Percentiles rank a stretch among this genome's conserved stretches.
phyloP scores from a whole-genome alignment of 2,329 filamentous ascomycete genomes.

The Colletotrichum phormii region DNA sequence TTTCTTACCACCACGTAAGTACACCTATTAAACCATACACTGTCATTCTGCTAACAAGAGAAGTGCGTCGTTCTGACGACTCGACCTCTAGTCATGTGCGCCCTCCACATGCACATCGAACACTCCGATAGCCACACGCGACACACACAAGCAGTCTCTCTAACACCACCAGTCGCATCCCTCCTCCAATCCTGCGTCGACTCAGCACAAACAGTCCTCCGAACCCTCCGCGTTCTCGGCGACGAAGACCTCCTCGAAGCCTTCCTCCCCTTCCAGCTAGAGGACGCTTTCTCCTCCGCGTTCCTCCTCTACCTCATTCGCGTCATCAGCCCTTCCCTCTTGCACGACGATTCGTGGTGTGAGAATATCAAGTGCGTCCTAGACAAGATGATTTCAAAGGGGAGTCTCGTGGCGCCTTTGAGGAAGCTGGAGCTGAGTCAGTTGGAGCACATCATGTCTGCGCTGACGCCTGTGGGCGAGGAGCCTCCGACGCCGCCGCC shows the following conservation, averaged over 20 bases:
- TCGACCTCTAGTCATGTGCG: constrained; percentile 36
- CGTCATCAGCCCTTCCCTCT: constrained; percentile 46
- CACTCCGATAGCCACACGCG: constrained; percentile 24
- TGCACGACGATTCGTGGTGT: constrained; percentile 49
- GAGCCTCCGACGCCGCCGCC: constrained; percentile 35
- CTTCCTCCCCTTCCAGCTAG: constrained; percentile 54
- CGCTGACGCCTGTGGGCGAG: constrained; percentile 44
- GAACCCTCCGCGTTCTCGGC: constrained; percentile 34
- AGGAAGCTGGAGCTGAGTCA: constrained; percentile 51
- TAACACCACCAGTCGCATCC: constrained; percentile 32
- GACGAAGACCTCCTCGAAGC: constrained; percentile 47
- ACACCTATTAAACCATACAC: fast-evolving
- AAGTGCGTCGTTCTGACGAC: constrained; percentile 37
- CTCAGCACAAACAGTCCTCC: constrained; percentile 35
- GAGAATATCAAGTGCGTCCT: constrained; percentile 50
- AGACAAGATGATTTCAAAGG: constrained; percentile 51
- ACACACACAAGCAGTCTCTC: constrained; percentile 17
- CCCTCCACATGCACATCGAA: constrained; percentile 43
- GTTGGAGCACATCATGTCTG: constrained; percentile 49
- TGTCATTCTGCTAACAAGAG: not conserved
- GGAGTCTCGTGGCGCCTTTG: constrained; percentile 50
- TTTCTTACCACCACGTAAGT: constrained; percentile 41
- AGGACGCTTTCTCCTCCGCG: constrained; percentile 54
- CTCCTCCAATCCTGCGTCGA: constrained; percentile 36
- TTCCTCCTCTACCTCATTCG: constrained; percentile 52